Conservation (phyloP, 225 moss, liverwort and hornwort species). For the Sphagnum tenellum region DNA sequence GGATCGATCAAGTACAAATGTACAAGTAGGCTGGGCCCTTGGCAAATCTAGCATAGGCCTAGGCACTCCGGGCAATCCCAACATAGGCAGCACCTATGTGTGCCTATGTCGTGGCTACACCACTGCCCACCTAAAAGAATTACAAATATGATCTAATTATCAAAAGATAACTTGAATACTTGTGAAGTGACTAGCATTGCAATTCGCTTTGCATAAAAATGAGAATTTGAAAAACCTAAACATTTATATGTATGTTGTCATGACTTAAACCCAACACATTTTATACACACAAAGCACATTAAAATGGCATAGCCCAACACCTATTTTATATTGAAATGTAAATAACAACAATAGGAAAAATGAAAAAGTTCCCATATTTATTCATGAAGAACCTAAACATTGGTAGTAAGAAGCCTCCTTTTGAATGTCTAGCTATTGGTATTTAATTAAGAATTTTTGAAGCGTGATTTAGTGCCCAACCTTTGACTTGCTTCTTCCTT, state of each 20-base stretch:
- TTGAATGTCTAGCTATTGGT: constrained; percentile 95
- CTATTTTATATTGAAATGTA: too few species aligned
- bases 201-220: constrained; percentile 95
- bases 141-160: too few species aligned
- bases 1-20: too few species aligned
- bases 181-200: constrained; percentile 96
- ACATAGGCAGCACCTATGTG: too few species aligned
- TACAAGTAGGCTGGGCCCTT: too few species aligned
- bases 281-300: too few species aligned
- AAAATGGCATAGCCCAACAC: too few species aligned
- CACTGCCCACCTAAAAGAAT: background rate
- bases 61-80: too few species aligned
- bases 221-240: constrained; percentile 91
- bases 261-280: constrained; percentile 1
- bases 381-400: constrained; percentile 57
- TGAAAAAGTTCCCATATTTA: background rate
- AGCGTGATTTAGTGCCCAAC: constrained; percentile 79
- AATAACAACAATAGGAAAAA: background rate
- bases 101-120: too few species aligned
- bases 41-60: too few species aligned
- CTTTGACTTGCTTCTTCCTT: constrained; percentile 92
- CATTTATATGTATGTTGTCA: constrained; percentile 94
- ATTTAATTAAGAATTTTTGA: constrained; percentile 80
- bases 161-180: too few species aligned
- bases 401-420: constrained; percentile 96